Base-by-base conservation (phyloP, 306 rosid genomes). In the Medicago ruthenica region DNA sequence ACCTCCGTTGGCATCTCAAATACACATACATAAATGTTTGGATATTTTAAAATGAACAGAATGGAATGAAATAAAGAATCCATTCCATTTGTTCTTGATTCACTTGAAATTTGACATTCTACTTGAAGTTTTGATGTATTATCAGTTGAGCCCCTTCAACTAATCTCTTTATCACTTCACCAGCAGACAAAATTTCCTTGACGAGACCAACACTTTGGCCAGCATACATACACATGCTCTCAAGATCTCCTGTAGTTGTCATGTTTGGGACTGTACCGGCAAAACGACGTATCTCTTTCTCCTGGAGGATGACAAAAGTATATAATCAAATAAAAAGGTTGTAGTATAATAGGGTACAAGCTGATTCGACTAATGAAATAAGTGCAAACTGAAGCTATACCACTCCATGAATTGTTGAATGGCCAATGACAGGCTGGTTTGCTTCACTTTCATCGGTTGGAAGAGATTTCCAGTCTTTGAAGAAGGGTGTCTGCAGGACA, bases 141-240 rank as follows among this genome's bases (percentile, higher is more conserved):
- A 83, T 71, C 84, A 75, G 85, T 57, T 87, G 91, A 55, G 97
- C 96, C 15, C 85, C 97, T 82, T 93, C 88, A 70, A 93, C 96
- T 12, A 91, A 82, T 77, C 80, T 77, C 84, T 67, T 85, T 7
- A 89, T 85, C 36, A 93, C 98, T 79, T 87, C 90, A 62, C 71
- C 86, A 15, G 98, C 98, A 40, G 91, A 83, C 71, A 86, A 53
- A 37, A 91, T 87, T 79, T 88, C 93, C 82, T 83, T 86, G 55
- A 93, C 84, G 39, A 91, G 97, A 57, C 90, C 90, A 41, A 88
- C 97, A 48, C 93, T 85, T 83, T 89, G 51, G 8, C 96, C 96
- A n/a, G 92, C 96, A 88, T 86, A 93, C 97, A 93, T 73, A 1
- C 72, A 91, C 98, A 93, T 93, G 84, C 97, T 91, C 83, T 89